Percentiles rank a stretch among this genome's conserved stretches.
Conservation (phyloP, 1,284 basidiomycete genomes). For the Fomitopsis pinicola region DNA sequence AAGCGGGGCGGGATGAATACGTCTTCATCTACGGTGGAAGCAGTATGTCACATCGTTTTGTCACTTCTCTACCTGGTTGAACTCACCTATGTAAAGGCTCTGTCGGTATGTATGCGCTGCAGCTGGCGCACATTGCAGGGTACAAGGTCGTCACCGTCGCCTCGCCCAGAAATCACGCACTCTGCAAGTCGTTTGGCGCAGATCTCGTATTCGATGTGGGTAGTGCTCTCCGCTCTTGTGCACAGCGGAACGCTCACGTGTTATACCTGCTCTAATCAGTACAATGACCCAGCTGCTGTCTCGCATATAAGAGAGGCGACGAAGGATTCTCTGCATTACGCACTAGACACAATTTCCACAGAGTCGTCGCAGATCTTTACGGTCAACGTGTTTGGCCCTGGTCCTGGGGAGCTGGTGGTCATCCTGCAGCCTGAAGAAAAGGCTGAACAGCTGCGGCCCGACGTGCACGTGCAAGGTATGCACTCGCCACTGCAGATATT, state of each 20-base stretch:
- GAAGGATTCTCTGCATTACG: constrained; percentile 15
- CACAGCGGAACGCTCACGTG: not conserved
- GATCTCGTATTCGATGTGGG: constrained; percentile 32
- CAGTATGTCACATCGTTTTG: not conserved
- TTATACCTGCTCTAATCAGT: constrained; percentile 11
- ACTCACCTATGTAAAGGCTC: constrained; percentile 10
- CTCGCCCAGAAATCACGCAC: constrained; percentile 33
- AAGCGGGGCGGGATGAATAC: not conserved
- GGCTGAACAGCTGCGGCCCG: constrained; percentile 8
- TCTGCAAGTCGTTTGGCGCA: constrained; percentile 37
- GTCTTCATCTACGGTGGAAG: constrained; percentile 1
- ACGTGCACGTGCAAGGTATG: constrained; percentile 13
- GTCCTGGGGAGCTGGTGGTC: constrained; percentile 13
- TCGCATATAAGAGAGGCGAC: constrained; percentile 21
- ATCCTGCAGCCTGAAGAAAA: constrained; percentile 6
- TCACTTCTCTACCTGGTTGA: no score
- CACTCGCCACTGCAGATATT: not conserved
- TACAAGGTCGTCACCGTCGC: constrained; percentile 37
- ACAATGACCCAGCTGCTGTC: constrained; percentile 20
- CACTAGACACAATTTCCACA: constrained; percentile 19
- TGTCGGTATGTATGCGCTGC: constrained; percentile 40
- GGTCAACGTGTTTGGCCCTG: constrained; percentile 11
- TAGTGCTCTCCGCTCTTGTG: not conserved
- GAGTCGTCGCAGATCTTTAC: constrained; percentile 9
- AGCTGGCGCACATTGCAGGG: constrained; percentile 37